Evolutionary conservation across 2,329 filamentous ascomycete species (phyloP), one percentile per base, ranked within the genome.

Genomic region (Ophiostoma populinum): DNA sequence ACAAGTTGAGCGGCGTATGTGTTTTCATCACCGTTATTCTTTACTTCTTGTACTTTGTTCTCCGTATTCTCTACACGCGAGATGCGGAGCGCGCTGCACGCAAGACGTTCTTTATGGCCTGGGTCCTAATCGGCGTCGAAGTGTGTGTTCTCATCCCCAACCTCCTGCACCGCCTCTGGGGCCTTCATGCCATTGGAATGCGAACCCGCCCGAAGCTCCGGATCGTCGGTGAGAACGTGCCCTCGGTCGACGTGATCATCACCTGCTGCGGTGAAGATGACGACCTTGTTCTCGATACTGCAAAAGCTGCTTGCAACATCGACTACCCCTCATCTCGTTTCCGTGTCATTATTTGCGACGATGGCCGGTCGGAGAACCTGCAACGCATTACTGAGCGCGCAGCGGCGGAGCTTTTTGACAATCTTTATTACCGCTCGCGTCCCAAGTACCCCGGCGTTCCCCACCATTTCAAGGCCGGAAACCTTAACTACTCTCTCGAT

Each of bases 381-480:
- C 28, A 20, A 3, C 43, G 49, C 15, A 28, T 34, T 7, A 36
- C 40, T 7, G 55, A 60, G 42, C 44, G 28, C 6, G 28, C 48
- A 2, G 51, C 53, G 2, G 46, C 64, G 15, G 45, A 51, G 1
- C 50, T 55, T 17, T 64, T 58, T 39, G 55, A 57, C 6, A 68
- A 72, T 37, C 46, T 70, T 5, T 59, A 56, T 43, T 72, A 72
- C 50, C 59, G 63, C 46, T 58, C 65, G 3, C 61, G 66, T 10
- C 52, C 56, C 19, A 65, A 65, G 51, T 53, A 55, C 27, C 58
- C 58, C 6, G 61, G 61, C 3, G 52, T 59, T 13, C 61, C 62
- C 3, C 59, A 68, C 43, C 64, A 70, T 45, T 75, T 70, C 57
- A 76, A 76, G 55, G 69, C 71, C 2, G 70, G 71, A 27, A 76